Evolutionary conservation across 148 eudicot species (phyloP), one percentile per base, ranked within the genome.

Genomic region (Silene uniflora): DNA sequence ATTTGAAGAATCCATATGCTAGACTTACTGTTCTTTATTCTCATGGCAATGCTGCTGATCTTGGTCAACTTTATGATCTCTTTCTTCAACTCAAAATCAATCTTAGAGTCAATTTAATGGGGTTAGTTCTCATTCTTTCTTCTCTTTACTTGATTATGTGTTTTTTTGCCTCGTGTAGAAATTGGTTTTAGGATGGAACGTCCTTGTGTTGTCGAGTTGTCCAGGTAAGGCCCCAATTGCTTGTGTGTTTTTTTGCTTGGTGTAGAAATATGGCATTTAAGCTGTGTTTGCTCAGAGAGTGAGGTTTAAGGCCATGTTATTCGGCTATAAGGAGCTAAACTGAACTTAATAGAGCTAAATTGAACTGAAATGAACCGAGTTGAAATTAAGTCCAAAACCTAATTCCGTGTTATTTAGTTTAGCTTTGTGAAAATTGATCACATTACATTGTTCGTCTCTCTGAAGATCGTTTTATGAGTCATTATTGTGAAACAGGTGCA

Each of bases 31-130:
- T 94, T 70, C 84, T 94, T 18, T 94, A 94, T 76, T 94, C 98
- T 13, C 98, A 94, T 82, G 98, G 96, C 21, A 94, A 94, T 89
- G 98, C 98, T 3, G 96, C 97, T 90, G 98, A 94, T 82, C 88
- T 94, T 77, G 98, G 93, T 13, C 98, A 94, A 76, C 93, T 94
- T 10, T 94, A 84, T 79, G 97, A 94, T 78, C 89, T 94, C 80
- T 94, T 94, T 84, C 84, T 91, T 79, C 98, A 94, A 81, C 97
- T 94, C 75, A 94, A 94, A 76, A 92, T 91, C 78, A 94, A 94
- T 85, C 97, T 94, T 64, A 88, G 97, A 78, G 97, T 91, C 82
- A 94, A 91, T 80, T 82, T 94, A 66, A 91, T 94, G 76, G 98
- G 98, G 95, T 93, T 67, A 56, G 85, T 16, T 49, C 32, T 75